Conservation (phyloP, 768 basidiomycete genomes). For the Hypholoma sublateritium region DNA sequence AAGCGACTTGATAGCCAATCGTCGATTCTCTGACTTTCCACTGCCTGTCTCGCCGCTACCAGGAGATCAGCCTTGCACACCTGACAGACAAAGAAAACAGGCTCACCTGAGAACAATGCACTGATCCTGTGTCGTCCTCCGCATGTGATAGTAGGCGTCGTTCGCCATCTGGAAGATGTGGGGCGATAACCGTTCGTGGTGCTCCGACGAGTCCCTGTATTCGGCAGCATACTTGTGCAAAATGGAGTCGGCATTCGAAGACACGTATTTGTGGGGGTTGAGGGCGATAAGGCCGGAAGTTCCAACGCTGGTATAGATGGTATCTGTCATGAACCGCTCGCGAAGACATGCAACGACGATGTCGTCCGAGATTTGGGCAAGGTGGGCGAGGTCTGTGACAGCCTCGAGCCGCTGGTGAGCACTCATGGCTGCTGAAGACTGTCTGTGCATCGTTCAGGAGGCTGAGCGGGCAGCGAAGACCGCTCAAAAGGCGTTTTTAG, state of each 20-base stretch:
- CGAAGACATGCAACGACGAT: conserved; percentile 82
- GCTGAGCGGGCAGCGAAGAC: conserved; percentile 23
- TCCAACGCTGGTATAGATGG: conserved; percentile 75
- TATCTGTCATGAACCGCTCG: conserved; percentile 84
- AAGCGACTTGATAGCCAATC: conserved; percentile 88
- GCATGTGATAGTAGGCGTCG: conserved; percentile 95
- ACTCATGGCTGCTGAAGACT: conserved; percentile 36
- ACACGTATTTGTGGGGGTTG: conserved; percentile 91
- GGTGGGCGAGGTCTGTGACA: conserved; percentile 64
- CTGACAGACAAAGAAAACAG: background rate
- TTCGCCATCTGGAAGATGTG: conserved; percentile 93
- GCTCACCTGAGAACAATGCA: conserved; percentile 81
- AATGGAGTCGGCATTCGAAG: conserved; percentile 80
- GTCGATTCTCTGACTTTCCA: conserved; percentile 89
- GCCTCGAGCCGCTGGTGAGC: conserved; percentile 73
- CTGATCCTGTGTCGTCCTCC: conserved; percentile 91
- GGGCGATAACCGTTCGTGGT: conserved; percentile 64
- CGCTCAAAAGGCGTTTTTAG: conserved; percentile 15
- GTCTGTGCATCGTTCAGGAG: conserved; percentile 29
- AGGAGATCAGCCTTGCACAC: background rate
- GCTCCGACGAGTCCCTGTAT: conserved; percentile 72
- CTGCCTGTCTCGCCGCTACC: conserved; percentile 87
- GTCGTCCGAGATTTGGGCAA: conserved; percentile 77
- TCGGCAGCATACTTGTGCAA: conserved; percentile 86
- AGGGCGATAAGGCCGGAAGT: conserved; percentile 77